These are phyloP conservation scores for Ziziphus jujuba DNA, from an alignment of 306 rosid species.

Conservation along the genomic window DNA sequence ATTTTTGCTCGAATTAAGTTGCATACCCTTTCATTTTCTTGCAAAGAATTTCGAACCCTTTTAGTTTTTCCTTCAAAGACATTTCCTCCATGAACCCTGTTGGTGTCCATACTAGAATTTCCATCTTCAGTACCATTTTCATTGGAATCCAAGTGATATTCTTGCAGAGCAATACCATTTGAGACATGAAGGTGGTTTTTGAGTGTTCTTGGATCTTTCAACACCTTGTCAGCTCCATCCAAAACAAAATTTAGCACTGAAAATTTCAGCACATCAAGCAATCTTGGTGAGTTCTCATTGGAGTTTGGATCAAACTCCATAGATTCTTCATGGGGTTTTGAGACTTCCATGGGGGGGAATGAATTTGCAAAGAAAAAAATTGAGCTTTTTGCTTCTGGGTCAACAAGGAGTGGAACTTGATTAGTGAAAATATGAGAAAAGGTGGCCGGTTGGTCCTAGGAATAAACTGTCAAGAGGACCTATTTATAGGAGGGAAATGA, in stretches of 20 bases:
- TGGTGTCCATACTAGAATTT: no score
- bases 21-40: neutral
- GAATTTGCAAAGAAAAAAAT: neutral
- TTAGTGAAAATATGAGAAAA: no score
- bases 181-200: neutral
- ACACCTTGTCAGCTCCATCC: slow-evolving; percentile 24
- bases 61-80: neutral
- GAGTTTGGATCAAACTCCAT: slow-evolving; percentile 7
- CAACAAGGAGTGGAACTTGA: neutral
- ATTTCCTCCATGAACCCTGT: neutral
- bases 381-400: neutral
- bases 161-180: slow-evolving; percentile 1
- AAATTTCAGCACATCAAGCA: slow-evolving; percentile 14
- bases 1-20: neutral
- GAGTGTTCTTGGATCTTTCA: slow-evolving; percentile 17
- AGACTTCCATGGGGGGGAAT: slow-evolving; percentile 8
- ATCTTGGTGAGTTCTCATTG: neutral
- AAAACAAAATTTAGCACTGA: slow-evolving; percentile 22
- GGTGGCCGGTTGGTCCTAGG: neutral
- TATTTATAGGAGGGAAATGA: slow-evolving; percentile 6
- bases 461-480: neutral
- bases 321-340: neutral
- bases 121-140: no score
- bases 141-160: no score
- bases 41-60: neutral